These are phyloP conservation scores for Suillus alpinus DNA, from an alignment of 768 basidiomycete species.

Conservation along the genomic window DNA sequence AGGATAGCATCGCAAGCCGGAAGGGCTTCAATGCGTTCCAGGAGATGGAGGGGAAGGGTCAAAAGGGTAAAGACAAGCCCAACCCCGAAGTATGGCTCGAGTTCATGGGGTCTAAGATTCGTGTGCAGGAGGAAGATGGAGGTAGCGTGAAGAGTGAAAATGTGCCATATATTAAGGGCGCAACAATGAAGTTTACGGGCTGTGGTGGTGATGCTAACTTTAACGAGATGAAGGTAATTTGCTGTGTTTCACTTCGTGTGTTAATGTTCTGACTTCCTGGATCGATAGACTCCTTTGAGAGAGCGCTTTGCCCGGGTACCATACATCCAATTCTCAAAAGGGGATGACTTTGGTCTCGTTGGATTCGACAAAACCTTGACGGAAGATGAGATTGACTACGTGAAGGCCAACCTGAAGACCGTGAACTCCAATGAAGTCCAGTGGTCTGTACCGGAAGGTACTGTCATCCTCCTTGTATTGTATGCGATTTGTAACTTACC, in stretches of 20 bases:
- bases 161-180: slow-evolving; percentile 41
- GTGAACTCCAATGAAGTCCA: slow-evolving; percentile 62
- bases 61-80: slow-evolving; percentile 34
- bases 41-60: slow-evolving; percentile 45
- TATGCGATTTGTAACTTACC: slow-evolving; percentile 3
- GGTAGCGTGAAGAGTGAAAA: slow-evolving; percentile 44
- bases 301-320: slow-evolving; percentile 46
- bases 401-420: slow-evolving; percentile 63
- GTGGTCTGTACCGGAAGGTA: slow-evolving; percentile 65
- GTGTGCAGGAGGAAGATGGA: slow-evolving; percentile 55
- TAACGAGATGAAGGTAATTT: slow-evolving; percentile 52
- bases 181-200: slow-evolving; percentile 48
- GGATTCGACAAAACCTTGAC: slow-evolving; percentile 63
- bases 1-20: slow-evolving; percentile 48
- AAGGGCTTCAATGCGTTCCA: slow-evolving; percentile 80
- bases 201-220: slow-evolving; percentile 59
- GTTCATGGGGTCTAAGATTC: slow-evolving; percentile 69
- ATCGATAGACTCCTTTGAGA: slow-evolving; percentile 40
- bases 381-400: slow-evolving; percentile 69
- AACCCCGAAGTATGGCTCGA: slow-evolving; percentile 68
- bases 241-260: not conserved
- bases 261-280: not conserved
- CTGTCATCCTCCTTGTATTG: slow-evolving; percentile 10
- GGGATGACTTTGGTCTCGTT: slow-evolving; percentile 45
- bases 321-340: slow-evolving; percentile 46